phyloP scores from a whole-genome alignment of 2,329 filamentous ascomycete genomes.

The Fusarium sublunatum region DNA sequence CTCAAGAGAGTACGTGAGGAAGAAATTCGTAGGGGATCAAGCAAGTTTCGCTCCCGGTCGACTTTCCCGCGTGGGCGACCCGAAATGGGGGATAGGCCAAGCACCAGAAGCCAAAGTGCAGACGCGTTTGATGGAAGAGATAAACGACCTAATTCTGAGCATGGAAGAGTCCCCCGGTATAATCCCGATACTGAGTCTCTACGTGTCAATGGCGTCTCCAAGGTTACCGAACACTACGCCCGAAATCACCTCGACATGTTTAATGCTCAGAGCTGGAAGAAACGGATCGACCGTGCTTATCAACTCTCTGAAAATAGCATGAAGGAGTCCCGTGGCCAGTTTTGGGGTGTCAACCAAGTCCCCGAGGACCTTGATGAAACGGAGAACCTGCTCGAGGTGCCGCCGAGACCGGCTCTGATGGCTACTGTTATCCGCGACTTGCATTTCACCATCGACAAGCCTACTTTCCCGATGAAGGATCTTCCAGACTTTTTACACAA shows the following conservation, averaged over 20 bases:
- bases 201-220: slow-evolving; percentile 76
- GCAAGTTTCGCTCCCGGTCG: slow-evolving; percentile 67
- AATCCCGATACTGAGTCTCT: slow-evolving; percentile 77
- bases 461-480: slow-evolving; percentile 85
- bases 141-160: slow-evolving; percentile 46
- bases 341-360: slow-evolving; percentile 84
- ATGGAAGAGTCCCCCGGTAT: slow-evolving; percentile 71
- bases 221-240: slow-evolving; percentile 81
- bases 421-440: slow-evolving; percentile 84
- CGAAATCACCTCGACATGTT: slow-evolving; percentile 78
- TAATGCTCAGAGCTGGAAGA: slow-evolving; percentile 92
- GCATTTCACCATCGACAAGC: slow-evolving; percentile 88
- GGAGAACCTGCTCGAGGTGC: slow-evolving; percentile 87
- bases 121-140: slow-evolving; percentile 56
- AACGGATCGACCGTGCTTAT: slow-evolving; percentile 83
- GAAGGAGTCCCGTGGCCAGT: slow-evolving; percentile 79
- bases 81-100: slow-evolving; percentile 49
- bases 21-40: slow-evolving; percentile 65
- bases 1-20: slow-evolving; percentile 84
- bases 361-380: slow-evolving; percentile 84
- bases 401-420: slow-evolving; percentile 86
- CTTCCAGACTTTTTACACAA: slow-evolving; percentile 86
- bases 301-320: slow-evolving; percentile 77
- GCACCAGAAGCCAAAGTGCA: slow-evolving; percentile 66
- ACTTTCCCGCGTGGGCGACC: slow-evolving; percentile 54